Evolutionary conservation across 495 filamentous ascomycete species (phyloP), one percentile per base, ranked within the genome.

Genomic region (Parathielavia hyrcaniae): DNA sequence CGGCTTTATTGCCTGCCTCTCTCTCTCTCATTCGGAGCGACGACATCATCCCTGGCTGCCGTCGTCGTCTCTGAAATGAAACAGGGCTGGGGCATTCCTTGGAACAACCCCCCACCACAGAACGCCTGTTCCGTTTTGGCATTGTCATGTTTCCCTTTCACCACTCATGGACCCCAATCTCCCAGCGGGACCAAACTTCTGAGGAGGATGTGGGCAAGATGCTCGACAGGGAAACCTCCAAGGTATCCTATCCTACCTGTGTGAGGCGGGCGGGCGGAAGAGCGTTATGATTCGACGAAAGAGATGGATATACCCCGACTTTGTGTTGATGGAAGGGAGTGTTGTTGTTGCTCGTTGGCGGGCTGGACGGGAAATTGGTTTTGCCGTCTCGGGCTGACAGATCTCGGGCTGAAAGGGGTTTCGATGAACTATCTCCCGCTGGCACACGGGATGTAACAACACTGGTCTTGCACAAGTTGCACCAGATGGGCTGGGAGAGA

Each of bases 231-330:
- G 49, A 7, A 22, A 30, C 12, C 35, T 22, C 35, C 38, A 38
- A 35, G 20, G 19, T 9, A n/a, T n/a, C n/a, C n/a, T n/a, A n/a
- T n/a, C n/a, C 30, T 32, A 16, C 14, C 43, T 46, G 13, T n/a
- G 50, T 26, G 45, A 48, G n/a, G n/a, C n/a, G n/a, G n/a, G n/a
- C 16, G 45, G 49, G 32, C 40, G 38, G 13, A 39, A 30, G 16
- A 20, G 40, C 32, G 40, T 59, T 47, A 62, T 56, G 53, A 58
- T 44, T 50, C n/a, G 20, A 53, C 32, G 48, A 57, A 50, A 61
- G 55, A 55, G 64, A 67, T 64, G 64, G 64, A 67, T 67, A 67
- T 67, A 67, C 64, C 64, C 64, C 50, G 23, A 50, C 16, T 50
- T 38, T n/a, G 54, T 13, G 16, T 12, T 30, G 43, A 43, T 45